A percentile compares a stretch with the other conserved stretches of the same genome.
Evolutionary conservation across 2,329 filamentous ascomycete species (phyloP).

Genomic region (Neopestalotiopsis rosae): DNA sequence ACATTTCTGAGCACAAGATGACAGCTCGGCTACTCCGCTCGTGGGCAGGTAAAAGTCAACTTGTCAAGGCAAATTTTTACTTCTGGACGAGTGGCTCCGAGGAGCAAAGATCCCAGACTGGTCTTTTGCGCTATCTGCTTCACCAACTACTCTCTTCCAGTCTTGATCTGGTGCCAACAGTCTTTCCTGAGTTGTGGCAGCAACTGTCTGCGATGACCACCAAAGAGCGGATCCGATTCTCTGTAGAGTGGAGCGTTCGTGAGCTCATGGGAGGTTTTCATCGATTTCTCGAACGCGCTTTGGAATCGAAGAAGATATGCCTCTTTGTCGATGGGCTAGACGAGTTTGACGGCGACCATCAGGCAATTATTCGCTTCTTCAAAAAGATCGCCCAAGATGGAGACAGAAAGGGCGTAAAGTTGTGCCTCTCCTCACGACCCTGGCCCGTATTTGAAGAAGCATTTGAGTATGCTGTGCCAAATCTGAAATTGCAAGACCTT

Average conservation of each 20-base stretch:
- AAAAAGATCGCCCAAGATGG: slow-evolving; percentile 23
- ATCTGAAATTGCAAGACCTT: slow-evolving; percentile 29
- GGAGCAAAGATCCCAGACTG: slow-evolving; percentile 43
- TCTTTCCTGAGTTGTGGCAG: slow-evolving; percentile 37
- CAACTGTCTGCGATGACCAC: slow-evolving; percentile 31
- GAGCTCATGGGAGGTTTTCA: slow-evolving; percentile 35
- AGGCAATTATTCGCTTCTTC: slow-evolving; percentile 28
- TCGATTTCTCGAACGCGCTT: slow-evolving; percentile 26
- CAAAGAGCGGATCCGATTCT: slow-evolving; percentile 35
- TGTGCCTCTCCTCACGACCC: slow-evolving; percentile 34
- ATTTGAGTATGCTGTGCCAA: slow-evolving; percentile 27
- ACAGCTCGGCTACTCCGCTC: slow-evolving; percentile 21
- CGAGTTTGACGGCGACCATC: slow-evolving; percentile 33
- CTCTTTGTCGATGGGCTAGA: slow-evolving; percentile 33
- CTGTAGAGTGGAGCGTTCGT: slow-evolving; percentile 35
- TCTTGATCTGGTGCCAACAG: slow-evolving; percentile 28
- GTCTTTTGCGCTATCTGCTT: slow-evolving; percentile 41
- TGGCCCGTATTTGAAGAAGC: slow-evolving; percentile 33
- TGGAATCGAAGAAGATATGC: slow-evolving; percentile 28
- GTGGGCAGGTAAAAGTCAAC: slow-evolving; percentile 34
- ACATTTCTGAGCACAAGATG: slow-evolving; percentile 34
- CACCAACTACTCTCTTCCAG: slow-evolving; percentile 39
- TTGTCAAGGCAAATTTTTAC: slow-evolving; percentile 46
- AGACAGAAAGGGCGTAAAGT: slow-evolving; percentile 25
- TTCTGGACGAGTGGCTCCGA: slow-evolving; percentile 48